Percentiles rank a stretch among this genome's conserved stretches.
phyloP scores from a whole-genome alignment of 2,329 filamentous ascomycete species.

The Falciphora oryzae region DNA sequence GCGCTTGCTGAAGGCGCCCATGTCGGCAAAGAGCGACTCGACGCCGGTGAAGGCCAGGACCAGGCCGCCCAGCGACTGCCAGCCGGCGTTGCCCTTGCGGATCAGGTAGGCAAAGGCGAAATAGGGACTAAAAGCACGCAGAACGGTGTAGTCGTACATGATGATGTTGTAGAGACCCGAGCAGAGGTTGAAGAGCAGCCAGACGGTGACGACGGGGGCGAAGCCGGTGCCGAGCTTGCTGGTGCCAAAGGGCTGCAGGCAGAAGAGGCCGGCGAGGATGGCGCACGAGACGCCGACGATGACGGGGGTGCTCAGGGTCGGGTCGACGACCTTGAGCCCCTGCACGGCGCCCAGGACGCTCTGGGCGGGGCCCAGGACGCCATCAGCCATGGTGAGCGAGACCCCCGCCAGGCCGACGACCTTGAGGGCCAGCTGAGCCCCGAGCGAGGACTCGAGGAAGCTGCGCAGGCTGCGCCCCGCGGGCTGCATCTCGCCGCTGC shows the following conservation, averaged over 20 bases:
- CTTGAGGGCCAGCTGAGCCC: conserved; percentile 50
- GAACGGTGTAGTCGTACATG: conserved; percentile 44
- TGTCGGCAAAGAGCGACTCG: conserved; percentile 73
- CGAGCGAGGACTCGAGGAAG: conserved; percentile 50
- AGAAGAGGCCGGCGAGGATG: conserved; percentile 58
- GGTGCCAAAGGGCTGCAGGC: conserved; percentile 60
- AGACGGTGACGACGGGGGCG: conserved; percentile 61
- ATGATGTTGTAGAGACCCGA: conserved; percentile 60
- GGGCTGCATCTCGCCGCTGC: conserved; percentile 48
- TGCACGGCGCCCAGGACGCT: conserved; percentile 66
- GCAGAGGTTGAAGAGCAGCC: conserved; percentile 57
- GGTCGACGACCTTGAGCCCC: conserved; percentile 52
- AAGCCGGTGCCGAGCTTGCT: conserved; percentile 54
- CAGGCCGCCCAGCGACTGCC: conserved; percentile 63
- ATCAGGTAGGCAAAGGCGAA: conserved; percentile 57
- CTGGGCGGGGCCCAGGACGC: conserved; percentile 57
- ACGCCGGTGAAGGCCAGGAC: conserved; percentile 71
- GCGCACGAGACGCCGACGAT: conserved; percentile 60
- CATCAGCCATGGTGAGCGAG: conserved; percentile 58
- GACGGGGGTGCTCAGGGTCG: conserved; percentile 47
- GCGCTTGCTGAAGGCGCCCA: conserved; percentile 65
- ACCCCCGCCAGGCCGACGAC: conserved; percentile 60
- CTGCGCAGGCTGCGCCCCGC: conserved; percentile 47
- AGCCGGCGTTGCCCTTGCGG: conserved; percentile 53
- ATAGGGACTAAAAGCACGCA: conserved; percentile 52